Evolutionary conservation across 73 alveolate genomes (phyloP).

Genomic region (Symbiodinium natans): DNA sequence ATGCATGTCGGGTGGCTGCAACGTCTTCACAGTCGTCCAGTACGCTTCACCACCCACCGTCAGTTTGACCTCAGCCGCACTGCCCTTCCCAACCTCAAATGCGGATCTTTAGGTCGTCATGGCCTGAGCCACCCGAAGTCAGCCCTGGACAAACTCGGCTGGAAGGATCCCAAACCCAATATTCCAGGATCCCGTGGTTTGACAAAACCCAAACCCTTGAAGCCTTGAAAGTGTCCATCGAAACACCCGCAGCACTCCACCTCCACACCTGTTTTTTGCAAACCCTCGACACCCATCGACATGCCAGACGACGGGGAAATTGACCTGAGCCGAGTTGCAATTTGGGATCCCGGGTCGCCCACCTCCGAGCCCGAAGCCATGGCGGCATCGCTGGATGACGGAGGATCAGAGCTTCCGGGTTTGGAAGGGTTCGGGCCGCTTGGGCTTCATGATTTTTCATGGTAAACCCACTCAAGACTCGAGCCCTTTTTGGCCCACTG

Average conservation of each 20-base stretch:
- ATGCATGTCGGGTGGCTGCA: too few relatives aligned
- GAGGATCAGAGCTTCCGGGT: too few relatives aligned
- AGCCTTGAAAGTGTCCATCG: neutral
- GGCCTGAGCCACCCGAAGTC: neutral
- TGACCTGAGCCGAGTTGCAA: neutral
- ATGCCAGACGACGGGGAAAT: neutral
- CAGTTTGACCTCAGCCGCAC: neutral
- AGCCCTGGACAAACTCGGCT: neutral
- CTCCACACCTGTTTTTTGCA: neutral
- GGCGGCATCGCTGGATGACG: neutral
- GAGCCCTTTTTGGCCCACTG: too few relatives aligned
- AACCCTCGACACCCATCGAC: neutral
- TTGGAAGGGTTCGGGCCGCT: too few relatives aligned
- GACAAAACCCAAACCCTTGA: neutral
- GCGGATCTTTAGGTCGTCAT: neutral
- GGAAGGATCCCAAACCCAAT: neutral
- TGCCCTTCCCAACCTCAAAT: neutral
- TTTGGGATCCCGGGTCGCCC: too few relatives aligned
- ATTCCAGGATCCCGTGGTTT: neutral
- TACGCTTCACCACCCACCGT: constrained; percentile 51
- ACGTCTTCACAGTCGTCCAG: constrained; percentile 11
- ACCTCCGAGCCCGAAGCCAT: neutral
- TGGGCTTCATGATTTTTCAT: too few relatives aligned
- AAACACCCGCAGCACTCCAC: neutral
- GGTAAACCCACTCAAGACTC: too few relatives aligned